phyloP scores from a whole-genome alignment of 2,329 filamentous ascomycete genomes.

The Diaporthe helianthi region DNA sequence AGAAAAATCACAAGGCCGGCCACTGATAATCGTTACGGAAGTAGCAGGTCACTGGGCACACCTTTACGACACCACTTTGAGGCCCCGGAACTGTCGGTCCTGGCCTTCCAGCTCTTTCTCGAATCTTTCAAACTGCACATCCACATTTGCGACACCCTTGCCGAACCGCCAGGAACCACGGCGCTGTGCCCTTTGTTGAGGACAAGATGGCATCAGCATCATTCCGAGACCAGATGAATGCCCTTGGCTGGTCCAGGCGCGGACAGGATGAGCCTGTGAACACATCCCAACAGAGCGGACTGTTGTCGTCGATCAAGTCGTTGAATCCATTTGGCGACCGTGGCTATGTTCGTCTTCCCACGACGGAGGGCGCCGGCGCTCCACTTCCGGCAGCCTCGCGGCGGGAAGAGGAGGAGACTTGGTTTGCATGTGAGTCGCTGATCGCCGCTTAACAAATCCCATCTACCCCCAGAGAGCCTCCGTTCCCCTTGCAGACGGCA shows the following conservation, averaged over 20 bases:
- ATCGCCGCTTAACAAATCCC: conserved; percentile 35
- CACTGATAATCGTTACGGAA: conserved; percentile 35
- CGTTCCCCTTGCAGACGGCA: conserved; percentile 50
- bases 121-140: not conserved
- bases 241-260: conserved; percentile 90
- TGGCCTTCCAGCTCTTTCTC: not conserved
- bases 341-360: conserved; percentile 91
- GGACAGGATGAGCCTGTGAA: conserved; percentile 78
- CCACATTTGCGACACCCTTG: not conserved
- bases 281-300: conserved; percentile 73
- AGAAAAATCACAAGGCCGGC: conserved; percentile 40
- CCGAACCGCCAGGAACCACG: conserved; percentile 26
- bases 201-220: conserved; percentile 79
- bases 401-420: conserved; percentile 93
- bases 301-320: conserved; percentile 82
- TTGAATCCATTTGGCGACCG: conserved; percentile 86
- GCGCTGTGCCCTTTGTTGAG: not conserved
- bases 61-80: conserved; percentile 31
- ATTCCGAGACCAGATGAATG: conserved; percentile 94
- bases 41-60: conserved; percentile 41
- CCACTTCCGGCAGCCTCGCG: conserved; percentile 84
- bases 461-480: conserved; percentile 41
- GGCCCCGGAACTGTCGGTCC: conserved; percentile 31
- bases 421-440: conserved; percentile 85
- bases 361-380: conserved; percentile 80